phyloP scores from a whole-genome alignment of 2,329 filamentous ascomycete genomes.

The Fusarium proliferatum region DNA sequence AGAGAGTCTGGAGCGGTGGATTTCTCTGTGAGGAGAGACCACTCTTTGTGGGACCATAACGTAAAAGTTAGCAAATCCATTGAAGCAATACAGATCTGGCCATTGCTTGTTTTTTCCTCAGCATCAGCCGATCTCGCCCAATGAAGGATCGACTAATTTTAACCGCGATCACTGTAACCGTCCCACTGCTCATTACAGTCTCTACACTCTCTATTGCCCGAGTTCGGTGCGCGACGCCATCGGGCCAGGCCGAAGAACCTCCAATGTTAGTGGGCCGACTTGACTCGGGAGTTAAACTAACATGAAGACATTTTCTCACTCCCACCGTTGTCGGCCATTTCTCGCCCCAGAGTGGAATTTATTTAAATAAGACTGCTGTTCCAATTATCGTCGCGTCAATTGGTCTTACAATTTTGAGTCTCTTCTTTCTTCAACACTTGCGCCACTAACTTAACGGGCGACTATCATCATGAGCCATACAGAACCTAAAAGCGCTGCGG shows the following conservation, averaged over 20 bases:
- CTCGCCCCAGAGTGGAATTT: constrained; percentile 2
- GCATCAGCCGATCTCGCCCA: background rate
- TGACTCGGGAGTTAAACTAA: constrained; percentile 8
- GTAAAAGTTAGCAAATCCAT: constrained; percentile 35
- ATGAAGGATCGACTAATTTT: background rate
- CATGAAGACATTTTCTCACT: background rate
- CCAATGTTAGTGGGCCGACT: constrained; percentile 17
- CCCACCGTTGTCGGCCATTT: constrained; percentile 20
- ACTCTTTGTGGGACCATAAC: constrained; percentile 33
- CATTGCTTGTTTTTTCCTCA: background rate
- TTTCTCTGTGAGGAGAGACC: background rate
- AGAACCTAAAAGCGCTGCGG: background rate
- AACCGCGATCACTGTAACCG: background rate
- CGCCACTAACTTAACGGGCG: background rate
- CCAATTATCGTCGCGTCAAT: background rate
- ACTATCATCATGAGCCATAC: constrained; percentile 6
- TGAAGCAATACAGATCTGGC: constrained; percentile 16
- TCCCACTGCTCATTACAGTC: background rate
- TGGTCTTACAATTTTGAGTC: background rate
- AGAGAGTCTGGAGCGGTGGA: constrained; percentile 8
- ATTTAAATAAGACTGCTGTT: background rate
- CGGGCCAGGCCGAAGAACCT: constrained; percentile 11
- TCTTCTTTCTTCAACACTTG: background rate
- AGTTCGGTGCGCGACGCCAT: constrained; percentile 29
- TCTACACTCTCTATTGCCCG: background rate